Evolutionary conservation across 129 eudicot genomes (phyloP), one percentile per base, ranked within the genome.

Genomic region (Lonicera japonica): DNA sequence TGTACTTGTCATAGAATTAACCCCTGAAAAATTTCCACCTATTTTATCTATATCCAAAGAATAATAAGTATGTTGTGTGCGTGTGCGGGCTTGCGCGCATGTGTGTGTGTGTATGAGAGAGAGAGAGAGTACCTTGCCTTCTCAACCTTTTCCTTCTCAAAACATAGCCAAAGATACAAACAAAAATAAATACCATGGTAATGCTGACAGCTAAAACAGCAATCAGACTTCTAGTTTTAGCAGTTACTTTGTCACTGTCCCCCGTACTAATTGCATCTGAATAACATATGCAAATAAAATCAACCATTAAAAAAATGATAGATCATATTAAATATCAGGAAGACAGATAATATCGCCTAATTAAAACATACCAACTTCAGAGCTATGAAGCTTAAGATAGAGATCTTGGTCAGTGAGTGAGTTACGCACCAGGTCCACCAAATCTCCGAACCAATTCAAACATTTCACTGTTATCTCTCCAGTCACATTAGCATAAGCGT

Each of bases 381-480:
- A 53, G 29, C 12, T 52, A 60, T 54, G 75, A 45, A 69, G 58
- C 9, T 62, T 62, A 41, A 75, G 71, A 60, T 57, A 75, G 48
- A 75, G 71, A 75, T 64, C 50, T 21, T 47, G 65, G n/a, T 65
- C 57, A 17, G 36, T 53, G 25, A 4, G 17, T 14, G 1, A 0
- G 13, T 70, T 65, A 29, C 11, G 43, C 23, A 41, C 11, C n/a
- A 54, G 62, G 60, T 76, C 76, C 48, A 76, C 57, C 56, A 70
- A 67, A 66, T 64, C 76, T 25, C 51, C 63, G 48, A 70, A 76
- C 76, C 81, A 76, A 50, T 70, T 60, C 59, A 76, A 20, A 76
- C 81, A 76, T 65, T 29, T 63, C 63, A 29, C 63, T 40, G 45
- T 38, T 47, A 24, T 17, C 16, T 65, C 81, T 54, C 54, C 0